Evolutionary conservation across 345 rosid genomes (phyloP).

Genomic region (Bruguiera gymnorhiza): DNA sequence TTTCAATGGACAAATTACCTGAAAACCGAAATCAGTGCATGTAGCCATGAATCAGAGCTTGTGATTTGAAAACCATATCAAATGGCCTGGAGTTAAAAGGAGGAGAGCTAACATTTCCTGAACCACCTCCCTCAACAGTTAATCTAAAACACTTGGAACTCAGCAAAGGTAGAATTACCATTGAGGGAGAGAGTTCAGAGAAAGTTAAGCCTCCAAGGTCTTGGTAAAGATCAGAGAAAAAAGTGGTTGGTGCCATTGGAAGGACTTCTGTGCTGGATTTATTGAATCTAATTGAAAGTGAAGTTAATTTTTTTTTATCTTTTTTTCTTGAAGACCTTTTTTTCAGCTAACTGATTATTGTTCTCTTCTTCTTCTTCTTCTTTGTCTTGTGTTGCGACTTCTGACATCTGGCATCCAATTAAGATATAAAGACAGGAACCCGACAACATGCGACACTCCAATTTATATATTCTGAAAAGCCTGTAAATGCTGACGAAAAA

Average conservation of each 20-base stretch:
- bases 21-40: too few species aligned
- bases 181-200: conserved; percentile 50
- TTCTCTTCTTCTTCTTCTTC: too few species aligned
- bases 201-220: conserved; percentile 17
- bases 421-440: neutral
- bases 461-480: neutral
- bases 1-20: too few species aligned
- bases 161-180: conserved; percentile 15
- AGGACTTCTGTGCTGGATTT: neutral
- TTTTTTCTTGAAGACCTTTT: neutral
- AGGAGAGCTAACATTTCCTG: conserved; percentile 17
- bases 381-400: too few species aligned
- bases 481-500: neutral
- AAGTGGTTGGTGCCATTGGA: too few species aligned
- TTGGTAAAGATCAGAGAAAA: neutral
- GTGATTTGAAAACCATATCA: neutral
- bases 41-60: too few species aligned
- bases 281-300: neutral
- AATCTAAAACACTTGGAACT: neutral
- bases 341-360: neutral
- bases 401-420: neutral
- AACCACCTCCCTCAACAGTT: conserved; percentile 20
- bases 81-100: neutral
- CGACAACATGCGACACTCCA: neutral
- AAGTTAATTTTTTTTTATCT: neutral